Evolutionary conservation across 2,329 filamentous ascomycete genomes (phyloP).

Genomic region (Ophiosphaerella narmari): DNA sequence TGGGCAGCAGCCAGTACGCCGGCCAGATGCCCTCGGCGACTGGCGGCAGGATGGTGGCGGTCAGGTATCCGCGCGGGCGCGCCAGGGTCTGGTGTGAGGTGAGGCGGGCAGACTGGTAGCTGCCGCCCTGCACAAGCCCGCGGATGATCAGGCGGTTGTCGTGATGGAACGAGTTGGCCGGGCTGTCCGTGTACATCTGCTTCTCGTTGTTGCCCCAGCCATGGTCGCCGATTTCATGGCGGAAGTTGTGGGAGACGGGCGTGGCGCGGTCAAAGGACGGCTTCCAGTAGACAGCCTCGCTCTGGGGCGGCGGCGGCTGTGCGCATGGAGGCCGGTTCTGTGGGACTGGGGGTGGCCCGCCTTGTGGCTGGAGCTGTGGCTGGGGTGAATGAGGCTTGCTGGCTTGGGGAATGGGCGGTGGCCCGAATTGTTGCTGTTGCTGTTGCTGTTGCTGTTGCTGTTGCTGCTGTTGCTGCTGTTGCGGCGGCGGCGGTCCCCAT

Average conservation of each 20-base stretch:
- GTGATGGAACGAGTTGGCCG: conserved; percentile 59
- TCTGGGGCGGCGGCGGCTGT: conserved; percentile 28
- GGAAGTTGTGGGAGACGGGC: conserved; percentile 58
- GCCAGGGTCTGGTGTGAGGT: conserved; percentile 58
- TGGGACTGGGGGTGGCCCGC: conserved; percentile 24
- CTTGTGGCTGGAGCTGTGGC: conserved; percentile 1
- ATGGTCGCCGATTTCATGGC: conserved; percentile 61
- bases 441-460: conserved; percentile 26
- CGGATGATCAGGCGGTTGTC: conserved; percentile 59
- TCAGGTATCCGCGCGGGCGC: conserved; percentile 58
- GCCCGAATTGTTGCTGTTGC: conserved; percentile 26
- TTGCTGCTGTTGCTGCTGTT: conserved; percentile 22
- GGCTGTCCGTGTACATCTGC: conserved; percentile 59
- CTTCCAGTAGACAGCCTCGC: conserved; percentile 56
- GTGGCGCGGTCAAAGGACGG: conserved; percentile 55
- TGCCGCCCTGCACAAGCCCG: conserved; percentile 51
- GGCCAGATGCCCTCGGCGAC: conserved; percentile 64
- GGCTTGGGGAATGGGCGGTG: conserved; percentile 38
- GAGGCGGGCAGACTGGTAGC: conserved; percentile 61
- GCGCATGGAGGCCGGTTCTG: conserved; percentile 33
- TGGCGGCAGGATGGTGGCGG: conserved; percentile 57
- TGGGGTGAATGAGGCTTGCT: conserved; percentile 36
- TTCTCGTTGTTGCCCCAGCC: conserved; percentile 67
- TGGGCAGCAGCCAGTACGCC: conserved; percentile 64
- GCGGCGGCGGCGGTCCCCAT: conserved; percentile 22